Evolutionary conservation across 164 flowering plant genomes (phyloP), one percentile per base, ranked within the genome.

Genomic region (Berberis thunbergii): DNA sequence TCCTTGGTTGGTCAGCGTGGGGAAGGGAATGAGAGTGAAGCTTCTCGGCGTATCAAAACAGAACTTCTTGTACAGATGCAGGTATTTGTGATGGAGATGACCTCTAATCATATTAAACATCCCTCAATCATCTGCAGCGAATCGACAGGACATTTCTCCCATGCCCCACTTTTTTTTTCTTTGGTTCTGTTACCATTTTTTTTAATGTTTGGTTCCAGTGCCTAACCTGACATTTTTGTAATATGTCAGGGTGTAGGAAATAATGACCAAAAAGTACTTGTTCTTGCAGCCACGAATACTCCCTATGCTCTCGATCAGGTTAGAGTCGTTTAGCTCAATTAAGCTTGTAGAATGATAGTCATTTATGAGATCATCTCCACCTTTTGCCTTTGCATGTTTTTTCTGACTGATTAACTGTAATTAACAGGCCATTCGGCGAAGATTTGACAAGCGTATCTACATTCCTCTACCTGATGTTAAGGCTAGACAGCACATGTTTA

Each of bases 261-360:
- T 77, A 85, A 79, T 79, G 99, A 95, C 71, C 81, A 95, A 64
- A 95, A 95, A 76, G 97, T 95, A 68, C 97, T 95, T 69, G 96
- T 91, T 77, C 96, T 95, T 75, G 99, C 99, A 52, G 97, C 99
- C 45, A 95, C 99, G 65, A 95, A 95, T 80, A 95, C 99, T 65
- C 99, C 99, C 43, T 95, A 95, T 82, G 82, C 99, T 63, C 74
- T 95, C 41, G 99, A 95, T 78, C 99, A 95, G 97, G 99, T 95
- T 69, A 66, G 61, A 6, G 42, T 26, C 26, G 26, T 26, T 26
- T 26, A 26, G 26, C 26, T 26, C 26, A 26, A 26, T 26, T 26
- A 26, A 26, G 44, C 38, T 1, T 58, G 41, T 46, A 52, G n/a
- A 26, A 3, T 7, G n/a, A 12, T 11, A 52, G 7, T 11, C 10